Evolutionary conservation across 1,284 basidiomycete genomes (phyloP).

Genomic region (Cyathus olla): DNA sequence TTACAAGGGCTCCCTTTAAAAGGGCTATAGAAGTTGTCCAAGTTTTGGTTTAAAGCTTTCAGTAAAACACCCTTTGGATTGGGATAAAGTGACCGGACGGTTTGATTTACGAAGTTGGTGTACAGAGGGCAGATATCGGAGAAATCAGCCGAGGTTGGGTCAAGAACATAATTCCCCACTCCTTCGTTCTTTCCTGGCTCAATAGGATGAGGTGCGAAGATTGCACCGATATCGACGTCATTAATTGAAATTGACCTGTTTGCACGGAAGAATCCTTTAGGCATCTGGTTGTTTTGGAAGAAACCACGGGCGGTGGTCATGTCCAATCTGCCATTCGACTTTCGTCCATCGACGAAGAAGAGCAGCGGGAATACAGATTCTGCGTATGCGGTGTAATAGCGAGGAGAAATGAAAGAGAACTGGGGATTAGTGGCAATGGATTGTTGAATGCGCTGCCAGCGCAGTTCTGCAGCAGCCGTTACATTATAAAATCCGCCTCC

Average conservation of each 20-base stretch:
- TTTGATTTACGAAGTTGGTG: constrained; percentile 1
- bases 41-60: neutral
- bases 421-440: constrained; percentile 2
- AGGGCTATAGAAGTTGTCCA: neutral
- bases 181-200: neutral
- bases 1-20: neutral
- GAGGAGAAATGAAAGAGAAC: constrained; percentile 1
- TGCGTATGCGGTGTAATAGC: constrained; percentile 3
- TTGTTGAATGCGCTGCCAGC: constrained; percentile 2
- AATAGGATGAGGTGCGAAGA: constrained; percentile 1
- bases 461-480: neutral
- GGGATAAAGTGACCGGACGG: neutral
- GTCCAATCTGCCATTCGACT: neutral
- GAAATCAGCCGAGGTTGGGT: constrained; percentile 2
- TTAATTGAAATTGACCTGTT: neutral
- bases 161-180: constrained; percentile 1
- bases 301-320: constrained; percentile 2
- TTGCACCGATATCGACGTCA: neutral
- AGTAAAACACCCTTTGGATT: neutral
- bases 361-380: neutral
- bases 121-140: neutral
- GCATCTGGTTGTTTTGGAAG: constrained; percentile 4
- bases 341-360: constrained; percentile 2
- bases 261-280: neutral
- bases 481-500: neutral